Evolutionary conservation across 331 rosid genomes (phyloP).

Genomic region (Telfairia occidentalis): DNA sequence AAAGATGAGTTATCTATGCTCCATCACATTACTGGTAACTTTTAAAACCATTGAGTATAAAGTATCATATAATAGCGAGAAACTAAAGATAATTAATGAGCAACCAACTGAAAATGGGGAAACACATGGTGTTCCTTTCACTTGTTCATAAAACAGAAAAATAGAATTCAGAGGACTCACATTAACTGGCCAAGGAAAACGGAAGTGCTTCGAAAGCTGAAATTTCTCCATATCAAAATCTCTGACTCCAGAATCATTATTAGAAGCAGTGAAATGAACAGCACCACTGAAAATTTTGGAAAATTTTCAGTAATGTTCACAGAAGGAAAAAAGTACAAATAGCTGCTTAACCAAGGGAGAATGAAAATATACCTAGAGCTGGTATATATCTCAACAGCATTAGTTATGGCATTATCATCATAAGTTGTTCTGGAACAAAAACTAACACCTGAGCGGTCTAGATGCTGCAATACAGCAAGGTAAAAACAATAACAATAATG

Average conservation of each 20-base stretch:
- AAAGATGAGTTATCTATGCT: background rate
- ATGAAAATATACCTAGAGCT: constrained; percentile 37
- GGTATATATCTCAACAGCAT: constrained; percentile 69
- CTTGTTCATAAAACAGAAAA: background rate
- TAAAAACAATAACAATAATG: background rate
- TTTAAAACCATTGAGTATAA: background rate
- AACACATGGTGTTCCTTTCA: background rate
- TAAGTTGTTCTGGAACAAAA: constrained; percentile 70
- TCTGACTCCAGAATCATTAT: constrained; percentile 72
- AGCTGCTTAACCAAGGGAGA: background rate
- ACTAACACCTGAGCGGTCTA: constrained; percentile 72
- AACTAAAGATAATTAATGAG: background rate
- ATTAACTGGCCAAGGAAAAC: constrained; percentile 78
- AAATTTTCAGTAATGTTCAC: constrained; percentile 2
- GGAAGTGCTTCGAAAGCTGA: constrained; percentile 64
- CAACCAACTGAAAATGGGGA: background rate
- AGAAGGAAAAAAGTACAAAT: background rate
- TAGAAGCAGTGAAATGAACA: constrained; percentile 81
- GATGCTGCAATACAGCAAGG: constrained; percentile 38
- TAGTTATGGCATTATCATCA: constrained; percentile 80
- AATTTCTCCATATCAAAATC: constrained; percentile 81
- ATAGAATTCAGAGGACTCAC: constrained; percentile 28
- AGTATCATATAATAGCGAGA: background rate
- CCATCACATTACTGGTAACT: background rate
- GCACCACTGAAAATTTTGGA: constrained; percentile 48